phyloP scores from a whole-genome alignment of 768 basidiomycete species.

The Cantharellus cinnabarinus region DNA sequence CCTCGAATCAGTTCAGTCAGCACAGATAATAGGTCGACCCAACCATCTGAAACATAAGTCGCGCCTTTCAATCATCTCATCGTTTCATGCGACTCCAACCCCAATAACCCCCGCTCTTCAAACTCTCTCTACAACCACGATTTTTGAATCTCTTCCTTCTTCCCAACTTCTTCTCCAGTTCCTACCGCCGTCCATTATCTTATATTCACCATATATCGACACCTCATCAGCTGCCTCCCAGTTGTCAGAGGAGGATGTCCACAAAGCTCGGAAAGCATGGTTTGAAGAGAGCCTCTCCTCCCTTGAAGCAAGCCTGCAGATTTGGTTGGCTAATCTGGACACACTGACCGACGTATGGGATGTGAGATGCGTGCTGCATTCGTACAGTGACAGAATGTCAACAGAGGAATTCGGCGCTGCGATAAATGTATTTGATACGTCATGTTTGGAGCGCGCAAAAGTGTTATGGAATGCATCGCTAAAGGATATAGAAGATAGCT shows the following conservation, averaged over 20 bases:
- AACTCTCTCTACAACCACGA: conserved; percentile 37
- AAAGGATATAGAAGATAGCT: conserved; percentile 17
- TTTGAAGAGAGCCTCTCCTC: conserved; percentile 30
- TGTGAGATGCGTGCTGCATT: conserved; percentile 24
- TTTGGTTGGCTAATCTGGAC: conserved; percentile 41
- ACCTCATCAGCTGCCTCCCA: conserved; percentile 36
- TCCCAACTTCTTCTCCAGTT: conserved; percentile 56
- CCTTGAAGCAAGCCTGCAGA: conserved; percentile 25
- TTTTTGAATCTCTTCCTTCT: conserved; percentile 58
- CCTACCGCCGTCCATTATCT: conserved; percentile 46
- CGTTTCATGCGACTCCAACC: conserved; percentile 12
- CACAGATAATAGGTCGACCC: not conserved
- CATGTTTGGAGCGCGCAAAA: conserved; percentile 32
- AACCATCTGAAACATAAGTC: not conserved
- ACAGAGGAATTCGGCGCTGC: conserved; percentile 28
- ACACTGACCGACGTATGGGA: conserved; percentile 52
- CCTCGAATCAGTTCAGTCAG: conserved; percentile 40
- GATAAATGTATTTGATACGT: conserved; percentile 28
- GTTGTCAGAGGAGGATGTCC: conserved; percentile 25
- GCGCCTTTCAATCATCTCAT: conserved; percentile 19
- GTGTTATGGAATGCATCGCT: conserved; percentile 39
- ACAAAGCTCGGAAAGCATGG: conserved; percentile 38
- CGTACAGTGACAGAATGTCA: conserved; percentile 14
- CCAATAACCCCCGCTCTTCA: conserved; percentile 25
- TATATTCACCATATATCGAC: conserved; percentile 76